Base-by-base conservation (phyloP, 2,329 filamentous ascomycete species). In the Fusarium falciforme region DNA sequence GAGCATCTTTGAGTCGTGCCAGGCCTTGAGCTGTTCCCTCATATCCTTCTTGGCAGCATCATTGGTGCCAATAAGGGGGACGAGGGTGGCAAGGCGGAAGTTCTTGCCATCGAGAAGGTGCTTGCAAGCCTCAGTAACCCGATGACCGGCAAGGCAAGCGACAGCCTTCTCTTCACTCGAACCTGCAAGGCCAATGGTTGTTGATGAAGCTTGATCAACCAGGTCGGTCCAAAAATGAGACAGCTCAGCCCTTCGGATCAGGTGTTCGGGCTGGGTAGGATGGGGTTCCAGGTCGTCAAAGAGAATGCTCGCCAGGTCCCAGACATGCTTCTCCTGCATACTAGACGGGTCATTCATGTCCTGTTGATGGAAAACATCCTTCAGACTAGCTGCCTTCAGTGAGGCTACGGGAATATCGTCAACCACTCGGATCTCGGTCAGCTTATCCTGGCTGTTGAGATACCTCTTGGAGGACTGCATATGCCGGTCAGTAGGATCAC, bases 271-370 rank as follows among this genome's bases (percentile, higher is more conserved):
- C 12, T 84, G 76, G 1, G 87, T 84, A 3, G 85, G 82, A 33
- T 88, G 79, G 17, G 84, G 58, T 3, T 71, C 84, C 12, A 90
- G 71, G n/a, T 91, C 87, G 74, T 98, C 95, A 79, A 98, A 99
- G 5, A 99, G 88, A 40, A 98, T 92, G 66, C 93, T 93, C 1
- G 94, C 92, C 38, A 99, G 87, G 70, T 94, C 89, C 96, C 97
- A 99, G 1, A 96, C 91, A 16, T 91, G 87, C 78, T 91, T 90
- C 82, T 97, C 94, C 66, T 94, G 90, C 22, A 85, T 82, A 63
- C 82, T 86, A 25, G 86, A 86, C 17, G 85, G 83, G 72, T 85
- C 82, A 22, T 80, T 83, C 75, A 81, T 78, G 42, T 83, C 83
- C 54, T 83, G 83, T 44, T 82, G 82, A 68, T 83, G 85, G 72